A percentile compares a stretch with the other conserved stretches of the same genome.
These are phyloP conservation scores for Trichosporon coremiiforme DNA, from an alignment of 1,284 basidiomycete genomes.

Conservation along the genomic window DNA sequence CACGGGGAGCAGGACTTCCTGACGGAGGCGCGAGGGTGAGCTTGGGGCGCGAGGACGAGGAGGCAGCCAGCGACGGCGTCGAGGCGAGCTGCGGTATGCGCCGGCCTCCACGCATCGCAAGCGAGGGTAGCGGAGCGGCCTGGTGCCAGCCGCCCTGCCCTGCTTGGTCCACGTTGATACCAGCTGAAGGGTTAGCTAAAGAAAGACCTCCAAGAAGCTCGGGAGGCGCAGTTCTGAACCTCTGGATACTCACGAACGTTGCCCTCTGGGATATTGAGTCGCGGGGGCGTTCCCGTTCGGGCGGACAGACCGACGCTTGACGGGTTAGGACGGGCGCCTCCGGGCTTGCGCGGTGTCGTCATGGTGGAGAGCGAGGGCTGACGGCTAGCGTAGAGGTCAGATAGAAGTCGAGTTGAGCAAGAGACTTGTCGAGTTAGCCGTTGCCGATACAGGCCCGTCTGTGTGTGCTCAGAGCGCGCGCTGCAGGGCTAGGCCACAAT, in stretches of 20 bases:
- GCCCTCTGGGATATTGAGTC: conserved; percentile 49
- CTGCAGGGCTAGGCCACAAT: not conserved
- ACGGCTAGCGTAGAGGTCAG: not conserved
- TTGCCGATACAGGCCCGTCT: not conserved
- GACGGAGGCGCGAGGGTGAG: conserved; percentile 38
- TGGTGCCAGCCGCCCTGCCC: conserved; percentile 52
- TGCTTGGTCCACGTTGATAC: conserved; percentile 52
- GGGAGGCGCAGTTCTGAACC: not conserved
- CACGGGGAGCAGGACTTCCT: conserved; percentile 28
- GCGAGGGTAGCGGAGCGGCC: conserved; percentile 29
- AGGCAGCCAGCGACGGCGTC: conserved; percentile 28
- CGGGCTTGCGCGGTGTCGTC: conserved; percentile 28
- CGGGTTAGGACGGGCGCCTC: conserved; percentile 33
- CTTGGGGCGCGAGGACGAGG: conserved; percentile 42
- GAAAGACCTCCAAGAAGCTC: no score
- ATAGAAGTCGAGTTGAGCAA: not conserved
- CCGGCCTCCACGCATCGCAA: conserved; percentile 19
- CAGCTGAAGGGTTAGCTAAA: conserved; percentile 37
- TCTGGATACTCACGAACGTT: conserved; percentile 54
- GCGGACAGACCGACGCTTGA: not conserved
- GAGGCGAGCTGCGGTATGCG: conserved; percentile 25
- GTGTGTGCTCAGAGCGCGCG: conserved; percentile 6
- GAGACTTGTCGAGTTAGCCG: not conserved
- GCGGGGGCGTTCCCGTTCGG: conserved; percentile 32
- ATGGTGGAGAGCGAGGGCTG: not conserved